Conservation (phyloP, 176 grass and related monocot species). For the Ensete glaucum region DNA sequence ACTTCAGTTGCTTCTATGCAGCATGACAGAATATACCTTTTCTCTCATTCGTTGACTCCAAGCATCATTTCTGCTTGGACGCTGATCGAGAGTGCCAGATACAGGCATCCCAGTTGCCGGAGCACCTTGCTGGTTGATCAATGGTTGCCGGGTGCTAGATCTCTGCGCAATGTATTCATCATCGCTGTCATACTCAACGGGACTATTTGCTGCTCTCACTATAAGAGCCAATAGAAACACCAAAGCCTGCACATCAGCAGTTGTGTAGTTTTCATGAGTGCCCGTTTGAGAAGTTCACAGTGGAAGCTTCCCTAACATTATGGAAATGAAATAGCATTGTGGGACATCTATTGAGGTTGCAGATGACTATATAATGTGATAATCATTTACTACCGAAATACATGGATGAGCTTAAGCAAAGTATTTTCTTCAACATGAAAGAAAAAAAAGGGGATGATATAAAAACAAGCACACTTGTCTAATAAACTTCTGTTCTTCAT, state of each 20-base stretch:
- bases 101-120: constrained; percentile 44
- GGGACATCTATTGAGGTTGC: no score
- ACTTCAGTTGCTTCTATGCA: not conserved
- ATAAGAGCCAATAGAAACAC: constrained; percentile 67
- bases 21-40: constrained; percentile 31
- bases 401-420: no score
- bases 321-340: no score
- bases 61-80: constrained; percentile 71
- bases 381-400: no score
- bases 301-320: no score
- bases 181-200: constrained; percentile 59
- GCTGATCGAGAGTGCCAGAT: constrained; percentile 48
- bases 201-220: constrained; percentile 53
- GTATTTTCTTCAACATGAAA: no score
- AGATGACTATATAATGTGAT: no score
- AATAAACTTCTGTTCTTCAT: no score
- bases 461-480: no score
- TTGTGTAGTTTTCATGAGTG: not conserved
- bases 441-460: no score
- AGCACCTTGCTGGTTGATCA: constrained; percentile 48
- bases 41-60: constrained; percentile 95
- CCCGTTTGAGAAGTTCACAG: not conserved
- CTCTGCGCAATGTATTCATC: constrained; percentile 54
- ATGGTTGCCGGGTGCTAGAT: constrained; percentile 40
- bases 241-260: constrained; percentile 42